Base-by-base conservation (phyloP, 345 rosid genomes). In the Pistacia vera region DNA sequence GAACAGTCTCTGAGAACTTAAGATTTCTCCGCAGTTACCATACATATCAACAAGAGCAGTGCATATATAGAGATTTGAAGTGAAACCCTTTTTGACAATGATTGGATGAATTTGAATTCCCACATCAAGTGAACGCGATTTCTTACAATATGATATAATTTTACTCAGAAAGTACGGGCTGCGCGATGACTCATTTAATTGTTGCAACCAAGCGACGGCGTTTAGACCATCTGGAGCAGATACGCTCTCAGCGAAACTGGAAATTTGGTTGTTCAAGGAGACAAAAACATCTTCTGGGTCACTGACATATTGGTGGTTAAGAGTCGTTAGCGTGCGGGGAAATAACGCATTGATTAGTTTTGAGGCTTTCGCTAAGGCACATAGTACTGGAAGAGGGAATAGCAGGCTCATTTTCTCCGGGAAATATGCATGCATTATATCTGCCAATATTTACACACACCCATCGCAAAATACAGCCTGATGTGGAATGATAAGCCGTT, bases 91-190 rank as follows among this genome's bases (percentile, higher is more conserved):
- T 69, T 81, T 83, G 44, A 83, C 22, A 65, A 75, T 63, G 17
- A 68, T 20, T 2, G 85, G 75, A 67, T 81, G 89, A 35, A 81
- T 33, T 61, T 77, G 86, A 79, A 69, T 20, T 2, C 83, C 89
- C 60, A 72, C n/a, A 13, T 57, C 54, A 56, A 76, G 51, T 35
- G n/a, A 74, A n/a, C 20, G 56, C 18, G 62, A 72, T 76, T 63
- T 80, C 20, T 82, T 84, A 38, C 79, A 83, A 0, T 61, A 1
- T 44, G 87, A 78, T 36, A 79, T 64, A 60, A 78, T 25, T 73
- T 78, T 73, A 80, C 81, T 79, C 73, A 86, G 69, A 10, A 67
- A 63, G 73, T 71, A 71, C 62, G 84, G 75, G 12, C 12, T 64
- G 0, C 61, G 73, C n/a, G 55, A 14, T 20, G 73, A 72, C 59